Evolutionary conservation across 176 grass and related monocot species (phyloP).

Genomic region (Aegilops speltoides): DNA sequence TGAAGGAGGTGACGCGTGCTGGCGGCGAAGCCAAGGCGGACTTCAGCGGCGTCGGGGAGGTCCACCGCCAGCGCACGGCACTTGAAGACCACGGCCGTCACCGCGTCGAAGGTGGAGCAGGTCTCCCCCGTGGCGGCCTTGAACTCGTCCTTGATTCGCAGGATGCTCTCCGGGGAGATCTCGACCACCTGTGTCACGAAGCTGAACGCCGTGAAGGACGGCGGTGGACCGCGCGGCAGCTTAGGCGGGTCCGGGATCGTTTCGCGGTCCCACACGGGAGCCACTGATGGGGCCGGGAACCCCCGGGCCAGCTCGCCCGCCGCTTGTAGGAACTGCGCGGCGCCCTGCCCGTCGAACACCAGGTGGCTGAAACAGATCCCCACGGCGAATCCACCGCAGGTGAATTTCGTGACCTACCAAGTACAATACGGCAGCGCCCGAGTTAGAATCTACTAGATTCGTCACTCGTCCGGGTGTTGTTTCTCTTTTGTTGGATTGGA

Average conservation of each 20-base stretch:
- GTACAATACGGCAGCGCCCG: neutral
- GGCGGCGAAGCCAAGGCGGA: conserved; percentile 70
- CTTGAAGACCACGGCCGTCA: conserved; percentile 69
- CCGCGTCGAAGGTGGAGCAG: conserved; percentile 81
- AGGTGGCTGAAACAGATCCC: conserved; percentile 90
- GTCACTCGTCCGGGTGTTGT: neutral
- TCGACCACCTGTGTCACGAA: conserved; percentile 65
- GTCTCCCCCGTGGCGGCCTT: conserved; percentile 27
- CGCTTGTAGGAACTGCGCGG: conserved; percentile 69
- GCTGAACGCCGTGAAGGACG: conserved; percentile 59
- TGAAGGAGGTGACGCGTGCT: conserved; percentile 76
- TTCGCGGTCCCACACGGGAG: conserved; percentile 62
- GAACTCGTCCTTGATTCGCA: conserved; percentile 55
- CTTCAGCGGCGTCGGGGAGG: conserved; percentile 44
- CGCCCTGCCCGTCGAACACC: conserved; percentile 76
- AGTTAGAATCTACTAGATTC: neutral
- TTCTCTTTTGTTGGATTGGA: neutral
- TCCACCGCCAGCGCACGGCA: conserved; percentile 55
- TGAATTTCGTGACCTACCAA: conserved; percentile 78
- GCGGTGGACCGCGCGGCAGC: conserved; percentile 38
- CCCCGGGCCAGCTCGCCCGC: conserved; percentile 64
- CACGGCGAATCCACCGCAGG: conserved; percentile 68
- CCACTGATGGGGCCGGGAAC: conserved; percentile 45
- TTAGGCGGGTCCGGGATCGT: conserved; percentile 65
- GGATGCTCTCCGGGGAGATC: conserved; percentile 58